phyloP scores from a whole-genome alignment of 768 basidiomycete genomes.

The Pleurotus ostreatus region DNA sequence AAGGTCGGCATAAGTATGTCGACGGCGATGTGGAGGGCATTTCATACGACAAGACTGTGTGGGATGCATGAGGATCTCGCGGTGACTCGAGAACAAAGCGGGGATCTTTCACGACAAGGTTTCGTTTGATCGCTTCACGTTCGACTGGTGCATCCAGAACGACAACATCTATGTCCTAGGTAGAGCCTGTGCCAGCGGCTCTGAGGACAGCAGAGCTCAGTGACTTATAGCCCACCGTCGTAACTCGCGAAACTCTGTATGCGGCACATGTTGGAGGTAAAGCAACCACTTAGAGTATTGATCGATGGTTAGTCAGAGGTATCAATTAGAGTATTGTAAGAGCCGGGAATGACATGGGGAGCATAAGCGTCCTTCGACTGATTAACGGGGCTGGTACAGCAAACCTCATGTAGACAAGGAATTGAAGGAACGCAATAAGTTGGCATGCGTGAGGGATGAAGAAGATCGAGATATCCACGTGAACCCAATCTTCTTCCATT shows the following conservation, averaged over 20 bases:
- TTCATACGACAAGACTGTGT: slow-evolving; percentile 20
- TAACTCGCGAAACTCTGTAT: background rate
- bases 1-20: background rate
- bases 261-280: background rate
- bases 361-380: no score
- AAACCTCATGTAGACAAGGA: no score
- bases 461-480: background rate
- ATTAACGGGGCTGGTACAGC: no score
- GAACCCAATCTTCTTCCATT: background rate
- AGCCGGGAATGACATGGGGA: no score
- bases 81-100: slow-evolving; percentile 26
- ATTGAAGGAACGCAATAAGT: no score
- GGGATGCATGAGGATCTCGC: slow-evolving; percentile 23
- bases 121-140: slow-evolving; percentile 26
- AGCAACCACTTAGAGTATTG: no score
- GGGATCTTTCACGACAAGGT: slow-evolving; percentile 19
- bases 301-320: no score
- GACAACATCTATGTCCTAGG: slow-evolving; percentile 33
- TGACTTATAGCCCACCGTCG: background rate
- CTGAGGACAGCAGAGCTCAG: no score
- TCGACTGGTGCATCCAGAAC: slow-evolving; percentile 20
- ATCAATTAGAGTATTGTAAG: no score
- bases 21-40: background rate
- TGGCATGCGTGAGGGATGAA: background rate
- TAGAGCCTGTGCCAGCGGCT: background rate